Evolutionary conservation across 2,329 filamentous ascomycete species (phyloP).

Genomic region (Coniochaeta prunicola): DNA sequence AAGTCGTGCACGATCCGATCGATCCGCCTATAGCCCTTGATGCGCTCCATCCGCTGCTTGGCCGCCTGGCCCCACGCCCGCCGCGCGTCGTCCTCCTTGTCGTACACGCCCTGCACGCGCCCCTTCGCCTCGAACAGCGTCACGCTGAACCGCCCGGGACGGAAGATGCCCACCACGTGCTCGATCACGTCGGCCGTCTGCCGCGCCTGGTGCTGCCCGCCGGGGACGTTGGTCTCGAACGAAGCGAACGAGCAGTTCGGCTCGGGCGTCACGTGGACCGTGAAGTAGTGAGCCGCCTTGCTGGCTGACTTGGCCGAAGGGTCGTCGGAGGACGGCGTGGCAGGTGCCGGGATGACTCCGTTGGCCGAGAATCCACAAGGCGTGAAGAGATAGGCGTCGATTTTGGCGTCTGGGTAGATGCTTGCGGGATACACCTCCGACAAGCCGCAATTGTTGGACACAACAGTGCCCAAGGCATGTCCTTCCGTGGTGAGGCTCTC

Average conservation of each 20-base stretch:
- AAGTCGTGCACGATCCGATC: conserved; percentile 96
- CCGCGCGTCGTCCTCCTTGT: conserved; percentile 18
- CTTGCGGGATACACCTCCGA: conserved; percentile 80
- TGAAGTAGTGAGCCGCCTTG: conserved; percentile 81
- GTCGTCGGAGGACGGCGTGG: conserved; percentile 35
- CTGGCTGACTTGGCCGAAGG: conserved; percentile 30
- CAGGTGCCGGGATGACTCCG: conserved; percentile 78
- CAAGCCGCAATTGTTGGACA: conserved; percentile 84
- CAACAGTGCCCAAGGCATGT: conserved; percentile 84
- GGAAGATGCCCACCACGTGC: conserved; percentile 93
- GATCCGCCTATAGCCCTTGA: conserved; percentile 79
- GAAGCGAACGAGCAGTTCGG: conserved; percentile 95
- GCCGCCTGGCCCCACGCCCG: conserved; percentile 22
- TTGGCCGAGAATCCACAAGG: conserved; percentile 98
- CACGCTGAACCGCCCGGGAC: conserved; percentile 93
- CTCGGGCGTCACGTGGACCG: conserved; percentile 95
- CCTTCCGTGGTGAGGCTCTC: conserved; percentile 85
- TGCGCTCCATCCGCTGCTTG: conserved; percentile 61
- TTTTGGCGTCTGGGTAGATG: conserved; percentile 84
- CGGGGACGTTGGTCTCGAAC: conserved; percentile 96
- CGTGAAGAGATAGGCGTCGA: conserved; percentile 94
- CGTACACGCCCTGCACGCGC: conserved; percentile 25
- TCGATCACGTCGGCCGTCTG: conserved; percentile 87
- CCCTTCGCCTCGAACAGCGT: conserved; percentile 90
- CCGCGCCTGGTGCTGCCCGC: conserved; percentile 69